A percentile compares a stretch with the other conserved stretches of the same genome.
Conservation (phyloP, 2,329 filamentous ascomycete genomes). For the Truncatella angustata region DNA sequence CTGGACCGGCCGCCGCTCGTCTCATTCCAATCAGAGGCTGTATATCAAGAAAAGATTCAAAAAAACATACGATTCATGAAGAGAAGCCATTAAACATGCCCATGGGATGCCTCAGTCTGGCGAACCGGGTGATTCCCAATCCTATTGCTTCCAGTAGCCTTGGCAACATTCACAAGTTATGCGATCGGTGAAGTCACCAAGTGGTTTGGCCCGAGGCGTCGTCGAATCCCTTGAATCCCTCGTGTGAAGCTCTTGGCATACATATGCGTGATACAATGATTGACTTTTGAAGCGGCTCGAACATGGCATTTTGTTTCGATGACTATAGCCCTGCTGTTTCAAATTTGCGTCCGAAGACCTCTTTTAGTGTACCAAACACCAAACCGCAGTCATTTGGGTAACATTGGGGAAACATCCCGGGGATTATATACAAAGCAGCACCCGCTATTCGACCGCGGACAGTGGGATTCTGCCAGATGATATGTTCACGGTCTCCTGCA, state of each 20-base stretch:
- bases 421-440: not conserved
- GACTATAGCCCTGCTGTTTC: not conserved
- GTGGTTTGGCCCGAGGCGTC: too few relatives aligned
- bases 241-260: conserved; percentile 9
- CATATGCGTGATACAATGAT: conserved; percentile 24
- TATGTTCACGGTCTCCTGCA: not conserved
- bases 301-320: conserved; percentile 17
- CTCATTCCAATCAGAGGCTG: not conserved
- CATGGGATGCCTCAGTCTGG: not conserved
- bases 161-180: too few relatives aligned
- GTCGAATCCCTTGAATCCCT: too few relatives aligned
- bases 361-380: too few relatives aligned
- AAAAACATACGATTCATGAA: not conserved
- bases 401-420: conserved; percentile 14
- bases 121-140: too few relatives aligned
- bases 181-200: too few relatives aligned
- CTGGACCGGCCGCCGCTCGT: not conserved
- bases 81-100: not conserved
- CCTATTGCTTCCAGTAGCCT: too few relatives aligned
- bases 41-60: not conserved
- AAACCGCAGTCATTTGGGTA: conserved; percentile 17
- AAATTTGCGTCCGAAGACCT: not conserved
- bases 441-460: not conserved
- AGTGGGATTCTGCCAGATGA: not conserved
- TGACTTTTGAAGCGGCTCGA: conserved; percentile 24